Evolutionary conservation across 768 basidiomycete genomes (phyloP).

Genomic region (Kwoniella botswanensis): DNA sequence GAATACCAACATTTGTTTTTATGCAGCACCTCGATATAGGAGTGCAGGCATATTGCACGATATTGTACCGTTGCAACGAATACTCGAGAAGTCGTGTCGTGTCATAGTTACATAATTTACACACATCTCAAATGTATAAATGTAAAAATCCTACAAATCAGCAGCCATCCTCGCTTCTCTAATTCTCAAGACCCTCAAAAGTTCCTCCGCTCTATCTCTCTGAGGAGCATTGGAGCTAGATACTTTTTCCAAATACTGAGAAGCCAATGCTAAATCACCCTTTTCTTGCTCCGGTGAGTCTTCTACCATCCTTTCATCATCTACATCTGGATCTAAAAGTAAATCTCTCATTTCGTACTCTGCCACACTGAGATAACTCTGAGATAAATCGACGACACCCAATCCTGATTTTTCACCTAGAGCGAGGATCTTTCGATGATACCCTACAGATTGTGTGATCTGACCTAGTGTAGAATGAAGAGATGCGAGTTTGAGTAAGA

Average conservation of each 20-base stretch:
- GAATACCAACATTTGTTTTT: too few relatives aligned
- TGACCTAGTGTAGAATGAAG: conserved; percentile 45
- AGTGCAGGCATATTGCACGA: too few relatives aligned
- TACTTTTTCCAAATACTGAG: conserved; percentile 73
- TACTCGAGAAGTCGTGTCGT: too few relatives aligned
- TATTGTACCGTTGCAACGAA: too few relatives aligned
- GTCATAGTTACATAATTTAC: too few relatives aligned
- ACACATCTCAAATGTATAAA: not conserved
- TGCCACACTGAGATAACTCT: conserved; percentile 82
- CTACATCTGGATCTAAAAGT: conserved; percentile 11
- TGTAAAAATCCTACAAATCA: conserved; percentile 10
- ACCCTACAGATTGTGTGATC: conserved; percentile 74
- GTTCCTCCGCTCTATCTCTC: conserved; percentile 72
- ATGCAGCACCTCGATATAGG: too few relatives aligned
- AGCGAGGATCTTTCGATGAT: conserved; percentile 67
- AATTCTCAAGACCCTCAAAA: conserved; percentile 64
- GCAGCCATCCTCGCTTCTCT: conserved; percentile 56
- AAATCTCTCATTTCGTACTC: conserved; percentile 67
- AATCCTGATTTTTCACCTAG: conserved; percentile 58
- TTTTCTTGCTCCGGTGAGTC: conserved; percentile 28
- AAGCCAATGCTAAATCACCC: conserved; percentile 66
- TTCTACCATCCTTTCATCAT: not conserved
- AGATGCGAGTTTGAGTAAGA: conserved; percentile 53
- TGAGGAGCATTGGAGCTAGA: conserved; percentile 82
- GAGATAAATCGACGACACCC: conserved; percentile 76